Percentiles rank a stretch among this genome's conserved stretches.
Conservation (phyloP, 192 early-diverging fungal species). For the Backusella liffmaniae region DNA sequence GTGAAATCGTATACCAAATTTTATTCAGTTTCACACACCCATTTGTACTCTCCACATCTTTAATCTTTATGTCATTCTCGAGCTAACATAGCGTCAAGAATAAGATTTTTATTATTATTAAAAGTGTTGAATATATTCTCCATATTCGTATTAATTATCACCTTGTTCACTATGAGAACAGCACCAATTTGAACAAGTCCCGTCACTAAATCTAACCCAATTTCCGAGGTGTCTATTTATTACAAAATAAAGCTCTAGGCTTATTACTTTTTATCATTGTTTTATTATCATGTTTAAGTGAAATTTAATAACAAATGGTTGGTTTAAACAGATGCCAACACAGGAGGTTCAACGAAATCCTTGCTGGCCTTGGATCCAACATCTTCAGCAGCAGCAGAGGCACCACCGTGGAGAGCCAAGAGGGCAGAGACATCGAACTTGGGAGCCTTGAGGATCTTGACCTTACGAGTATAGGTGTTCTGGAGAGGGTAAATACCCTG, state of each 20-base stretch:
- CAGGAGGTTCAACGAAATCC: constrained; percentile 87
- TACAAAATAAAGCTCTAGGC: not conserved
- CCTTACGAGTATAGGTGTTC: constrained; percentile 95
- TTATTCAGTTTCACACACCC: constrained; percentile 5
- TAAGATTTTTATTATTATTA: not conserved
- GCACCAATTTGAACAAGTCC: too few relatives aligned
- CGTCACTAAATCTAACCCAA: not conserved
- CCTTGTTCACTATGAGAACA: too few relatives aligned
- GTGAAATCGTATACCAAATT: not conserved
- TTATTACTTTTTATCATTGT: not conserved
- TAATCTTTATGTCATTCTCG: not conserved
- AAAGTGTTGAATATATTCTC: not conserved
- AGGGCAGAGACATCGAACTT: constrained; percentile 96
- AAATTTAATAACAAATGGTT: constrained; percentile 6
- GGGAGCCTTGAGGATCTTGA: constrained; percentile 98
- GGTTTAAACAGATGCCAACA: constrained; percentile 37
- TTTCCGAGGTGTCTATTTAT: not conserved
- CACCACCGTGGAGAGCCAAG: constrained; percentile 93
- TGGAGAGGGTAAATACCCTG: constrained; percentile 98
- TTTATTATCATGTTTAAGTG: constrained; percentile 6
- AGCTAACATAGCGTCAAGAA: not conserved
- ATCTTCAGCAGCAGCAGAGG: constrained; percentile 75
- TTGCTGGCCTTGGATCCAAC: constrained; percentile 67
- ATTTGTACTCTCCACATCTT: not conserved
- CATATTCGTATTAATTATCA: too few relatives aligned